Evolutionary conservation across 768 basidiomycete species (phyloP), one percentile per base, ranked within the genome.

Genomic region (Polyporus arcularius): DNA sequence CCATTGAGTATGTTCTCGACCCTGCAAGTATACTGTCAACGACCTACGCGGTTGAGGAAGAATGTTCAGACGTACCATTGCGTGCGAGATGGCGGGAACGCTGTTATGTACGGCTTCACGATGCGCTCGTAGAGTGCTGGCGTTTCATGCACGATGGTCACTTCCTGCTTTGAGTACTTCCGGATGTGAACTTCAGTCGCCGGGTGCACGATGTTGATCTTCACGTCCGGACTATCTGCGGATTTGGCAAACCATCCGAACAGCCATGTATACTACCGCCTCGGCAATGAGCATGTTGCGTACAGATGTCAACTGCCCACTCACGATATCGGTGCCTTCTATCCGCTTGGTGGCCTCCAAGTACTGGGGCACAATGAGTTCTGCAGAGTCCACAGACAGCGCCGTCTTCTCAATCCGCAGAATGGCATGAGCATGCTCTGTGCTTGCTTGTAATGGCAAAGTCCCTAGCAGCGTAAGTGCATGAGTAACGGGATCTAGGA

Each of bases 151-250:
- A 98, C 84, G 74, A 98, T 85, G 21, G 84, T 68, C 0, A 83
- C 73, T 14, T 83, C 79, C 69, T 98, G 96, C 52, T 72, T 80
- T 8, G 89, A 85, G 72, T 98, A 96, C 89, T 97, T 97, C 62
- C 81, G 82, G 59, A 98, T 87, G 69, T 98, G 95, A 4, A 87
- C 84, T 8, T 94, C 90, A 0, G 94, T 98, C 1, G 94, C 94
- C 15, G 96, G 96, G 63, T 82, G 90, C 53, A 97, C 88, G 16
- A 94, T 78, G 62, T 86, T 90, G 65, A 98, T 82, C 75, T 92
- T 92, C 59, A 94, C 76, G 66, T 97, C 95, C 2, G 86, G 82
- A 2, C 69, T 68, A 43, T 74, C 77, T 65, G 58, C 41, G 15
- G 69, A 64, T n/a, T 68, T 62, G 1, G 68, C 64, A n/a, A 91